Evolutionary conservation across 2,329 filamentous ascomycete species (phyloP).

Genomic region (Paraphoma sp.): DNA sequence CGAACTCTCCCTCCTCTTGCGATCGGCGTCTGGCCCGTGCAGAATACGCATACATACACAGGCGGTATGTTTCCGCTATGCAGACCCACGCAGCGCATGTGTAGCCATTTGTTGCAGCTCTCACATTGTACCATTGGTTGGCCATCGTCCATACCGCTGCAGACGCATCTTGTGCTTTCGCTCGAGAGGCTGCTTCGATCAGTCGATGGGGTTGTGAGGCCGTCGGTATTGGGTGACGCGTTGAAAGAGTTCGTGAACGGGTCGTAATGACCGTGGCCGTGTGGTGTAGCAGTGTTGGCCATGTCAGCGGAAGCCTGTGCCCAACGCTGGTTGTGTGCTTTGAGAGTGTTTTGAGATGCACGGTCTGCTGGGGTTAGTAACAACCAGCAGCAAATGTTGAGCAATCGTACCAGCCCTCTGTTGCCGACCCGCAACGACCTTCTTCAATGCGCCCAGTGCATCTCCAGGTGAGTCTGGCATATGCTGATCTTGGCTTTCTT

Average conservation of each 20-base stretch:
- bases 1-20: slow-evolving; percentile 15
- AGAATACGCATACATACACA: slow-evolving; percentile 50
- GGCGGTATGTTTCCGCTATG: slow-evolving; percentile 54
- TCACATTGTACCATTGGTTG: slow-evolving; percentile 68
- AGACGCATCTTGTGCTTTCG: slow-evolving; percentile 64
- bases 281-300: slow-evolving; percentile 22
- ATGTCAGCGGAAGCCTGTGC: slow-evolving; percentile 51
- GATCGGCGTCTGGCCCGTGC: slow-evolving; percentile 38
- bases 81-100: slow-evolving; percentile 65
- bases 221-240: slow-evolving; percentile 55
- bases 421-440: slow-evolving; percentile 47
- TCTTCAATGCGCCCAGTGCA: slow-evolving; percentile 50
- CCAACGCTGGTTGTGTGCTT: slow-evolving; percentile 55
- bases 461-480: slow-evolving; percentile 46
- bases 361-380: slow-evolving; percentile 34
- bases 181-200: slow-evolving; percentile 60
- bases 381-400: not conserved
- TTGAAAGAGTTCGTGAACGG: slow-evolving; percentile 48
- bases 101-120: slow-evolving; percentile 68
- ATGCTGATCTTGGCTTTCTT: slow-evolving; percentile 26
- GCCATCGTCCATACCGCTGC: slow-evolving; percentile 61
- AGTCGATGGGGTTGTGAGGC: slow-evolving; percentile 59
- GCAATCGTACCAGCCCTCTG: slow-evolving; percentile 40
- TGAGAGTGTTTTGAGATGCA: slow-evolving; percentile 45
- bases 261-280: slow-evolving; percentile 33